phyloP scores from a whole-genome alignment of 306 rosid species.

The Lathyrus tuberosus region DNA sequence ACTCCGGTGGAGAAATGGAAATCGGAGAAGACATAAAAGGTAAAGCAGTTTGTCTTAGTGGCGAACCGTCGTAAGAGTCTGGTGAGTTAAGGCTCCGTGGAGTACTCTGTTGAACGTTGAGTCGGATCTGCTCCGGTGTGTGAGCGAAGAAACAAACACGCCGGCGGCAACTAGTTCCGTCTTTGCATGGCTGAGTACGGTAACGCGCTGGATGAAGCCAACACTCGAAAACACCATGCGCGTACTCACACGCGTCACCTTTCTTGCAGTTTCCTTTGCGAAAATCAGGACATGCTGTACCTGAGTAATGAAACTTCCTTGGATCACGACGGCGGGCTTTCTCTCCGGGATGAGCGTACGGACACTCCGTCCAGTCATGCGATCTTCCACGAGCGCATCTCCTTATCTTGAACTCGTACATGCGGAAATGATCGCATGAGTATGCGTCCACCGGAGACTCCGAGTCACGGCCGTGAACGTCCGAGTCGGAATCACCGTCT shows the following conservation, averaged over 20 bases:
- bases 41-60: constrained; percentile 49
- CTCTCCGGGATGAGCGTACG: constrained; percentile 97
- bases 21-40: constrained; percentile 58
- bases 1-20: constrained; percentile 64
- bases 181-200: constrained; percentile 96
- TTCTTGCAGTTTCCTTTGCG: constrained; percentile 83
- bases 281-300: constrained; percentile 91
- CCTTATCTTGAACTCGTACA: constrained; percentile 90
- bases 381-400: constrained; percentile 91
- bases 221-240: constrained; percentile 97
- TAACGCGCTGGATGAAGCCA: constrained; percentile 99
- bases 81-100: constrained; percentile 53
- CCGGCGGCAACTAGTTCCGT: constrained; percentile 76
- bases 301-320: constrained; percentile 83
- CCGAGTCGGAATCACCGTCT: constrained; percentile 63
- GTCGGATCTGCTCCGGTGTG: constrained; percentile 86
- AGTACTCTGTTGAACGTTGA: constrained; percentile 61
- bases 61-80: constrained; percentile 80
- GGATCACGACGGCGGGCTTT: constrained; percentile 98
- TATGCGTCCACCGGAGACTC: constrained; percentile 83
- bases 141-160: constrained; percentile 95
- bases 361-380: constrained; percentile 99
- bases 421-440: constrained; percentile 90
- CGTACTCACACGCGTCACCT: constrained; percentile 84
- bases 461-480: constrained; percentile 32